These are phyloP conservation scores for Aegilops tauschii DNA, from an alignment of 176 grass and related monocot genomes.

Conservation along the genomic window DNA sequence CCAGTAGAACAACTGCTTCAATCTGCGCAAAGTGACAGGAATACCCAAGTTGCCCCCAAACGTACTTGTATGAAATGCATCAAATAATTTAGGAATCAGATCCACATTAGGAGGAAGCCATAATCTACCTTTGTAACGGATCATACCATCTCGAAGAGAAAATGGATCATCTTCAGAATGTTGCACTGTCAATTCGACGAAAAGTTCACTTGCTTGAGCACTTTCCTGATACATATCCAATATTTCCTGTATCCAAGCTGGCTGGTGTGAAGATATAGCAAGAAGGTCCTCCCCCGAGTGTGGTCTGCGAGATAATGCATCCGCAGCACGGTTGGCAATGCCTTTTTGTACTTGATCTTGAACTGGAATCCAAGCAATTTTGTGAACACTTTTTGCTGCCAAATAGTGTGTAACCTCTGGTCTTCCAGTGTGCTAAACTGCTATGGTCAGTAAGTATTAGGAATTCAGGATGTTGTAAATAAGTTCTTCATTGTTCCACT, in stretches of 20 bases:
- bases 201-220: too few relatives aligned
- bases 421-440: background rate
- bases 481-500: too few relatives aligned
- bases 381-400: background rate
- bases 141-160: background rate
- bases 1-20: background rate
- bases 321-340: background rate
- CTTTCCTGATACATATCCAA: too few relatives aligned
- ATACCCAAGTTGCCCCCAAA: background rate
- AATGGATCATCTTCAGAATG: background rate
- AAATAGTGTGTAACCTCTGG: background rate
- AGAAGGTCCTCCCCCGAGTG: background rate
- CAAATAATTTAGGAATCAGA: background rate
- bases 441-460: background rate
- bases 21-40: background rate
- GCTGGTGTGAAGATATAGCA: too few relatives aligned
- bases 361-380: background rate
- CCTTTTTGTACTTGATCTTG: background rate
- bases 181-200: rapidly evolving
- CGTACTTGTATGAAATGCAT: background rate
- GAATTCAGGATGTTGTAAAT: background rate
- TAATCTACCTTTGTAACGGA: background rate
- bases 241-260: too few relatives aligned
- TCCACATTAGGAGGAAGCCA: background rate
- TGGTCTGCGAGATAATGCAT: background rate